Evolutionary conservation across 768 basidiomycete species (phyloP).

Genomic region (Imleria badia): DNA sequence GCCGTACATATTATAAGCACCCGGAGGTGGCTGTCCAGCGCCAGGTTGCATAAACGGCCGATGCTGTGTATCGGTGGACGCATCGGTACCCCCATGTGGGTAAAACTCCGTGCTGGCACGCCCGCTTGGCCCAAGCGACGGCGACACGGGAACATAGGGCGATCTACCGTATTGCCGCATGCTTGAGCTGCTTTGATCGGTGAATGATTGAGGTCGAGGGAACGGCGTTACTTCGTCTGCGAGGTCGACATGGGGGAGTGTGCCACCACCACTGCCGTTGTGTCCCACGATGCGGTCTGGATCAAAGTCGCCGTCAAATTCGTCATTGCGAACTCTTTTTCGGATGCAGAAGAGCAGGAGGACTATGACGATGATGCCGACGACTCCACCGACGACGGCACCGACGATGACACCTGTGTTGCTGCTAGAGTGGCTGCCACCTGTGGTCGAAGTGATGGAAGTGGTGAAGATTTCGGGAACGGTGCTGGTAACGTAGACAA

Average conservation of each 20-base stretch:
- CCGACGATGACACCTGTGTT: slow-evolving; percentile 48
- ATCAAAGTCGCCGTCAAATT: slow-evolving; percentile 52
- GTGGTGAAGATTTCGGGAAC: slow-evolving; percentile 15
- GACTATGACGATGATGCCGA: slow-evolving; percentile 25
- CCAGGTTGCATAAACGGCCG: slow-evolving; percentile 2
- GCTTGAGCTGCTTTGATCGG: slow-evolving; percentile 6
- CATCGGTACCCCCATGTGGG: background rate
- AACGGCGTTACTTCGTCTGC: slow-evolving; percentile 32
- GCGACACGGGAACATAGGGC: slow-evolving; percentile 1
- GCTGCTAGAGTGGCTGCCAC: background rate
- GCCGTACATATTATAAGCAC: slow-evolving; percentile 12
- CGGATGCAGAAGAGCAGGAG: slow-evolving; percentile 33
- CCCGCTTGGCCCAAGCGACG: background rate
- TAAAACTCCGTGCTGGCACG: slow-evolving; percentile 12
- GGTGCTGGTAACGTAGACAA: slow-evolving; percentile 18
- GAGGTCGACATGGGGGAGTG: slow-evolving; percentile 28
- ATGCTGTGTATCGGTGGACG: slow-evolving; percentile 8
- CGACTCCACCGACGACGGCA: slow-evolving; percentile 51
- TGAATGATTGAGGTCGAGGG: slow-evolving; percentile 5
- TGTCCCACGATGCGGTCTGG: slow-evolving; percentile 42
- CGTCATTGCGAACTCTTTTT: slow-evolving; percentile 29
- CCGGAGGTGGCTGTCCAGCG: background rate
- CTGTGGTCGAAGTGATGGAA: background rate
- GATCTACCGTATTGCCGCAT: slow-evolving; percentile 27
- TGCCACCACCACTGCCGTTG: slow-evolving; percentile 20